phyloP scores from a whole-genome alignment of 2,329 filamentous ascomycete genomes.

The Capronia epimyces region DNA sequence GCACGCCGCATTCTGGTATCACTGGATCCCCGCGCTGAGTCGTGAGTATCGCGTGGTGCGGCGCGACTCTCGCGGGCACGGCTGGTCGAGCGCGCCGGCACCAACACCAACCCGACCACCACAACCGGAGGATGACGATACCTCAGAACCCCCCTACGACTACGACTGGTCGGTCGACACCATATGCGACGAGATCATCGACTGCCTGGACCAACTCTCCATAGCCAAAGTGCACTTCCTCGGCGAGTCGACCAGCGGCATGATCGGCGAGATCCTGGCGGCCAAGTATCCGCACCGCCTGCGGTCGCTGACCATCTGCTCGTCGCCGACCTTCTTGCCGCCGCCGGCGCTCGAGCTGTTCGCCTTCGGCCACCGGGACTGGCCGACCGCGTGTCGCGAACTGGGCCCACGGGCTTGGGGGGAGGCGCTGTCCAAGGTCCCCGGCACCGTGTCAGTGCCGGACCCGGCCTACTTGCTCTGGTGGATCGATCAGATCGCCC shows the following conservation, averaged over 20 bases:
- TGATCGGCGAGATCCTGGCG: constrained; percentile 16
- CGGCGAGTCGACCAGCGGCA: constrained; percentile 15
- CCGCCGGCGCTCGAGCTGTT: constrained; percentile 5
- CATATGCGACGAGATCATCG: constrained; percentile 14
- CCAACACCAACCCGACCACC: neutral
- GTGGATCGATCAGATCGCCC: constrained; percentile 15
- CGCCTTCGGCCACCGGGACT: constrained; percentile 10
- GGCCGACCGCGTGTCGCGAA: constrained; percentile 7
- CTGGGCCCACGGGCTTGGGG: constrained; percentile 12
- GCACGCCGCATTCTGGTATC: constrained; percentile 16
- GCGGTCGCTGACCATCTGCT: constrained; percentile 12
- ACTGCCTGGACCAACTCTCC: constrained; percentile 13
- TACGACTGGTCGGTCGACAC: constrained; percentile 4
- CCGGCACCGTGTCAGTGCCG: constrained; percentile 11
- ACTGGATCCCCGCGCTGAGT: constrained; percentile 12
- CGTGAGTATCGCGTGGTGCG: constrained; percentile 15
- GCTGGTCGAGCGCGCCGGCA: constrained; percentile 12
- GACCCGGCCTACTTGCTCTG: constrained; percentile 11
- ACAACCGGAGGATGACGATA: constrained; percentile 4
- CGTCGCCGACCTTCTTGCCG: constrained; percentile 10
- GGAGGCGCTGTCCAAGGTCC: constrained; percentile 2
- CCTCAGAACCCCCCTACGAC: neutral
- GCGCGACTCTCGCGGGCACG: constrained; percentile 15
- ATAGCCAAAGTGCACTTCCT: constrained; percentile 17
- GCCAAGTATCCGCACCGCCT: constrained; percentile 11